A percentile compares a stretch with the other conserved stretches of the same genome.
Conservation (phyloP, 352 stramenopile genomes). For the Phytopythium helicoides region DNA sequence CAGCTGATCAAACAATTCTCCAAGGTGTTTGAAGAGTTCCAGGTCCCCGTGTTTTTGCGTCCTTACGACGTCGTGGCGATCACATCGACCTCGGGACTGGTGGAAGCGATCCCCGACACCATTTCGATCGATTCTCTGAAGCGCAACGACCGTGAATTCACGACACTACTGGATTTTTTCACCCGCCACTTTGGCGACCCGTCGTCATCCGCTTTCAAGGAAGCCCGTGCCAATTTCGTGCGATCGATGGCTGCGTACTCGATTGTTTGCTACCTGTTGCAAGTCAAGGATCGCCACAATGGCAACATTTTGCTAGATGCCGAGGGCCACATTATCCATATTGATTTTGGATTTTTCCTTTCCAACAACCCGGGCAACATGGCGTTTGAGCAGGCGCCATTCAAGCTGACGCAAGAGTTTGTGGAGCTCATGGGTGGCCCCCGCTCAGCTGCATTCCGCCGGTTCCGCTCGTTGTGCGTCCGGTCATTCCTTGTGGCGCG, state of each 20-base stretch:
- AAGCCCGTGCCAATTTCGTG: conserved; percentile 87
- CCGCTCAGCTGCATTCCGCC: conserved; percentile 90
- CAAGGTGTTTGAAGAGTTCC: conserved; percentile 93
- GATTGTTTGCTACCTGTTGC: conserved; percentile 95
- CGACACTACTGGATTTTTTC: conserved; percentile 94
- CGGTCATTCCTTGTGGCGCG: conserved; percentile 94
- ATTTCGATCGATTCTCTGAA: conserved; percentile 98
- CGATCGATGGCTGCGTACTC: conserved; percentile 88
- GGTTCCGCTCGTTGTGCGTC: conserved; percentile 95
- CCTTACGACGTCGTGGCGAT: conserved; percentile 97
- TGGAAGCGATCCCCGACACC: conserved; percentile 96
- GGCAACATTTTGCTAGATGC: conserved; percentile 97
- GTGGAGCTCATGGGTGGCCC: conserved; percentile 95
- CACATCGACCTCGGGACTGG: conserved; percentile 90
- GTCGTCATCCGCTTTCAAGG: conserved; percentile 63
- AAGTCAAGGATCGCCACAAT: conserved; percentile 98
- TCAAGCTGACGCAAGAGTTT: conserved; percentile 98
- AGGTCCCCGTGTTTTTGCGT: conserved; percentile 93
- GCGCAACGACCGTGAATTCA: conserved; percentile 93
- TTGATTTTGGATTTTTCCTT: conserved; percentile 97
- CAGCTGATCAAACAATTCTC: conserved; percentile 95
- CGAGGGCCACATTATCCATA: conserved; percentile 96
- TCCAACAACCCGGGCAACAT: conserved; percentile 92
- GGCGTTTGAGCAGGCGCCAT: conserved; percentile 95
- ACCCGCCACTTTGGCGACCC: conserved; percentile 88